Evolutionary conservation across 345 rosid species (phyloP), one percentile per base, ranked within the genome.

Genomic region (Abelmoschus esculentus): DNA sequence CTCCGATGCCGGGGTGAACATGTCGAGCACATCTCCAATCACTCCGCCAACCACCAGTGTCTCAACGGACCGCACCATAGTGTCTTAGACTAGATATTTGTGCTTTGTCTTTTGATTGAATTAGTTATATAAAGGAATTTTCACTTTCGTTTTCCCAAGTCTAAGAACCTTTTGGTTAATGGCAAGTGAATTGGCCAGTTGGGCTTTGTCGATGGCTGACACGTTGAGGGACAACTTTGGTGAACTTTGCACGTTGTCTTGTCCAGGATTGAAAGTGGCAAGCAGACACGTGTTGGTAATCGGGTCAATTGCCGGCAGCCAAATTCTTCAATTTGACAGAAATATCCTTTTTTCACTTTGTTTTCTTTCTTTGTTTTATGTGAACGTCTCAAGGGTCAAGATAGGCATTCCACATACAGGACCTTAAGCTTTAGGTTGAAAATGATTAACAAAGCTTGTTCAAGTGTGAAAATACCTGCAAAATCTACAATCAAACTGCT

Each of bases 21-120:
- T 47, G 58, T 80, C 80, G 13, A 80, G 75, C 50, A 80, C 83
- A 15, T 80, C 83, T 49, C 80, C 83, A 66, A 80, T 80, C 47
- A 80, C 83, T 71, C 66, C 54, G 18, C 80, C 78, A 2, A 76
- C 78, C 5, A 76, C 73, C 54, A 80, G 71, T 14, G 80, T 75
- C 38, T 76, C 83, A 3, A 70, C 62, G 14, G 75, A 66, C 28
- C 80, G 36, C 5, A 66, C 73, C 82, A 79, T 78, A 3, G 32
- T 32, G 57, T 28, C 31, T 8, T 28, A 29, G 13, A 38, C 44
- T 34, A 54, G 34, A 17, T 10, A 3, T 6, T 7, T 34, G 28
- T 53, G 15, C 32, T 18, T 54, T 54, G 18, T 56, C n/a, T 55
- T 38, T 36, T 5, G 62, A 36, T 34, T 18, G 31, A 18, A 56